Base-by-base conservation (phyloP, 2,329 filamentous ascomycete genomes). In the Fusarium keratoplasticum region DNA sequence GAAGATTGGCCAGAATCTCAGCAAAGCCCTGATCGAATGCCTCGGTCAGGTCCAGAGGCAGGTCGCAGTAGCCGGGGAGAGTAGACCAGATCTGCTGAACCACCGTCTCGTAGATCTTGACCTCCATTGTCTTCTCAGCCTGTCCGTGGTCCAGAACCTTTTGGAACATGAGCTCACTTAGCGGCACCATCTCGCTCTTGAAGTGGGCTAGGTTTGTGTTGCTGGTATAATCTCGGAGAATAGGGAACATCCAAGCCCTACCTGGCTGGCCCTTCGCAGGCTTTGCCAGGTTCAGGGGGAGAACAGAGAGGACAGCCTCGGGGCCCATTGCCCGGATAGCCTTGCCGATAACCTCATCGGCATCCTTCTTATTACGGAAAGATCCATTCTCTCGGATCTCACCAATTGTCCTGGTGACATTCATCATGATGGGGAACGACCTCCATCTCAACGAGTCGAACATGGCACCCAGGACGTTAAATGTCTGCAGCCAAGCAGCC, bases 61-160 rank as follows among this genome's bases (percentile, higher is more conserved):
- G 86, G 81, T 98, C 95, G 82, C 96, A 98, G 85, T 98, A 99
- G 2, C 96, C 96, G 0, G 96, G 96, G 18, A 99, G 88, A 61
- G 94, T 92, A 1, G 94, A 95, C 96, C 96, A 99, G 47, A 96
- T 95, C 81, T 99, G 96, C 76, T 97, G 93, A 10, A 99, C 94
- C 6, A 99, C 87, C 0, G 96, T 98, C 84, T 99, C 96, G 81
- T 96, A 99, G 68, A 99, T 97, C 87, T 99, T 99, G 80, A 96
- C 90, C 82, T 98, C 95, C 89, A 98, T 95, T 0, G 95, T 96
- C 87, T 98, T 98, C 80, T 96, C 94, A 16, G 90, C 91, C 25
- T 90, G 86, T 16, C 93, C 94, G 77, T 97, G 93, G 71, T 97
- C 93, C 55, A 98, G 86, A 6, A 98, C 94, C 74, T 90, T 91